These are phyloP conservation scores for Avicennia marina DNA, from an alignment of 257 asterid genomes.

Conservation along the genomic window DNA sequence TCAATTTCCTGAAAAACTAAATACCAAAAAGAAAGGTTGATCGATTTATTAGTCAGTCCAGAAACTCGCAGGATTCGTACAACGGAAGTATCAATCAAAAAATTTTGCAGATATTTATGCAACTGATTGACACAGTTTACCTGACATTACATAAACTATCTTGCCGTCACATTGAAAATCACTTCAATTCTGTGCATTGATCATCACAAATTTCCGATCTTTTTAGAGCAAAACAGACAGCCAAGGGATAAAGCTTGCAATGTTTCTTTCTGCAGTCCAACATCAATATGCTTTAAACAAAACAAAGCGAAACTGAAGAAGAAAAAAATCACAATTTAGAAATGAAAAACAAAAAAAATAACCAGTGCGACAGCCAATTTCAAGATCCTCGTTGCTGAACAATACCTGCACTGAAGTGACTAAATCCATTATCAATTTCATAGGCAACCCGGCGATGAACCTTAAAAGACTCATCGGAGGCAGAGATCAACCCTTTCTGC, in stretches of 20 bases:
- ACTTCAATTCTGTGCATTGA: not conserved
- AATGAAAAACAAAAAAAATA: not conserved
- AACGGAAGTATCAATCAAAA: not conserved
- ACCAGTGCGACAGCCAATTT: not conserved
- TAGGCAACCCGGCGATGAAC: conserved; percentile 20
- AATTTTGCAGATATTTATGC: not conserved
- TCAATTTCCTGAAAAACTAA: too few species aligned
- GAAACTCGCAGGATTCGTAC: too few species aligned
- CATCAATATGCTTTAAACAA: conserved; percentile 6
- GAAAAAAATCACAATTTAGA: not conserved
- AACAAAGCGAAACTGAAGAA: conserved; percentile 15
- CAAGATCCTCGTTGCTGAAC: not conserved
- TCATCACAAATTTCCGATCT: not conserved
- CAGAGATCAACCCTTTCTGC: conserved; percentile 15
- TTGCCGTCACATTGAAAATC: not conserved
- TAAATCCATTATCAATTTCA: conserved; percentile 20
- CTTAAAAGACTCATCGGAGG: conserved; percentile 17
- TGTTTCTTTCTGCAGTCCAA: not conserved
- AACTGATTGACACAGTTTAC: not conserved
- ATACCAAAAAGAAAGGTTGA: too few species aligned
- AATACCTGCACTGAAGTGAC: conserved; percentile 39
- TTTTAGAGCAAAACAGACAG: not conserved
- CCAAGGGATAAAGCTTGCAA: not conserved
- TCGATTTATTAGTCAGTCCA: too few species aligned
- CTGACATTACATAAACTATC: not conserved